Percentiles rank a stretch among this genome's conserved stretches.
Evolutionary conservation across 2,329 filamentous ascomycete genomes (phyloP).

Genomic region (Tolypocladium ophioglossoides): DNA sequence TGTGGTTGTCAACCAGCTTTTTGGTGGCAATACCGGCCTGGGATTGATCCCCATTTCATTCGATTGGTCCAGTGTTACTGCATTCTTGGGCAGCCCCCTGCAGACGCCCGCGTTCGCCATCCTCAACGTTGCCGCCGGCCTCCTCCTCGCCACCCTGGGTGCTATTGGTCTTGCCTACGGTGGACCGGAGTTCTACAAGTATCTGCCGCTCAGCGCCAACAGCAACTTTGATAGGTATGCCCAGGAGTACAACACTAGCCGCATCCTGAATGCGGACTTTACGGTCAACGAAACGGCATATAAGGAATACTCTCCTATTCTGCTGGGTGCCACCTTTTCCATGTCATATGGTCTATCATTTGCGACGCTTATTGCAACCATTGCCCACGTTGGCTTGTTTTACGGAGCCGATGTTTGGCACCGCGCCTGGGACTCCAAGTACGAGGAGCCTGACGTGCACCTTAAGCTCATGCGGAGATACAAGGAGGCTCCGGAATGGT

Average conservation of each 20-base stretch:
- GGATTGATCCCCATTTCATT: conserved; percentile 55
- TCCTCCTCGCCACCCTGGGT: conserved; percentile 38
- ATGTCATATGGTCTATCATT: conserved; percentile 47
- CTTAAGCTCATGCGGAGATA: conserved; percentile 46
- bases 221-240: conserved; percentile 50
- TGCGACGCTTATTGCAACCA: conserved; percentile 40
- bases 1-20: conserved; percentile 52
- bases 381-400: conserved; percentile 41
- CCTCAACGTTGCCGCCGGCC: conserved; percentile 43
- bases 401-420: conserved; percentile 37
- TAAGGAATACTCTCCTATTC: conserved; percentile 43
- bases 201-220: conserved; percentile 44
- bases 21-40: conserved; percentile 50
- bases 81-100: conserved; percentile 43
- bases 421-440: conserved; percentile 17
- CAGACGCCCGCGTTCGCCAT: conserved; percentile 51
- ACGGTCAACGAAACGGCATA: conserved; percentile 46
- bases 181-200: conserved; percentile 39
- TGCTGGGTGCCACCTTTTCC: conserved; percentile 42
- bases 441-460: conserved; percentile 39
- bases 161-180: conserved; percentile 43
- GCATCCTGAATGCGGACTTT: conserved; percentile 40
- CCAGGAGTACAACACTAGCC: conserved; percentile 40
- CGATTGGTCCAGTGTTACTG: conserved; percentile 53
- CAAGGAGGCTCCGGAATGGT: conserved; percentile 43